phyloP scores from a whole-genome alignment of 1,284 basidiomycete species.

The Mycena citricolor region DNA sequence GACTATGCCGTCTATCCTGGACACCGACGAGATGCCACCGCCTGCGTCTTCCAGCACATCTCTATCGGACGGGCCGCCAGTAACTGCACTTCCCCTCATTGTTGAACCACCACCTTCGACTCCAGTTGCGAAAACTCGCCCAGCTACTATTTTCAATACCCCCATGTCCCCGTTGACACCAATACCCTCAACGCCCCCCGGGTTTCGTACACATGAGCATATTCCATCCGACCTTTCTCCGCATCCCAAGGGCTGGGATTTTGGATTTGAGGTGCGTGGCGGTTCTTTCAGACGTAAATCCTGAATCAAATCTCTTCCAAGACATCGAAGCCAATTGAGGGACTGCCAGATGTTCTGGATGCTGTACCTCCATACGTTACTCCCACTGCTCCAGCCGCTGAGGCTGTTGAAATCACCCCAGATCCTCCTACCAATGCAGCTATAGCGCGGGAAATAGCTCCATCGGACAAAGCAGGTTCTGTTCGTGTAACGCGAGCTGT shows the following conservation, averaged over 20 bases:
- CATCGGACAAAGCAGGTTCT: too few relatives aligned
- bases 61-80: constrained; percentile 2
- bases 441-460: too few relatives aligned
- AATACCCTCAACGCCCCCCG: constrained; percentile 40
- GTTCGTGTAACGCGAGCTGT: too few relatives aligned
- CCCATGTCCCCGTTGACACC: constrained; percentile 47
- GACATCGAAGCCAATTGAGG: too few relatives aligned
- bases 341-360: too few relatives aligned
- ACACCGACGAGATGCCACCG: constrained; percentile 28
- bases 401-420: too few relatives aligned
- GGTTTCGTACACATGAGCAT: constrained; percentile 18
- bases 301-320: too few relatives aligned
- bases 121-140: constrained; percentile 21
- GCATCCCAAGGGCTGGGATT: constrained; percentile 18
- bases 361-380: too few relatives aligned
- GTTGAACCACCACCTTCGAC: constrained; percentile 17
- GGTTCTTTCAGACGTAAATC: too few relatives aligned
- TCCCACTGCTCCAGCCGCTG: too few relatives aligned
- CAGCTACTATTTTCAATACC: constrained; percentile 21
- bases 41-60: constrained; percentile 1
- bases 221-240: constrained; percentile 6
- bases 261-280: constrained; percentile 9
- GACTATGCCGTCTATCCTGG: constrained; percentile 33
- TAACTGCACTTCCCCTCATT: constrained; percentile 13
- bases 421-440: too few relatives aligned